Base-by-base conservation (phyloP, 164 flowering plant species). In the Aristolochia californica region DNA sequence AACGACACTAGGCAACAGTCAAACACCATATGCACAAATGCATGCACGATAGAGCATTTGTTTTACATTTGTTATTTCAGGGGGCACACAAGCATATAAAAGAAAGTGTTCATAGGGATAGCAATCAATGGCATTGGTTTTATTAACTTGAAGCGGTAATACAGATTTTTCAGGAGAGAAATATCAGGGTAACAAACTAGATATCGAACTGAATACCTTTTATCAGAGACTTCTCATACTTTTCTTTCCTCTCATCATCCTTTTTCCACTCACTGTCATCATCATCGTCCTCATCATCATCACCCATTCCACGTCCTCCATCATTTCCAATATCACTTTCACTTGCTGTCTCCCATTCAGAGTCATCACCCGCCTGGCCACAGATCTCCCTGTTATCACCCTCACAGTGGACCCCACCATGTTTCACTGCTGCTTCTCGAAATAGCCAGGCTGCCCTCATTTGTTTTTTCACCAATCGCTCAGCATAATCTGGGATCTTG, bases 371-470 rank as follows among this genome's bases (percentile, higher is more conserved):
- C 24, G 83, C 88, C 48, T 77, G 87, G 27, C 88, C 91, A 72
- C 80, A 83, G 17, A 74, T 43, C 40, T 80, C 90, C 53, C 83
- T 80, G 25, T 67, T 71, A 56, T 76, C 87, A 63, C 82, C 94
- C 67, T 85, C 94, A 62, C 84, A 62, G 43, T 77, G 81, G 1
- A 85, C 80, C 4, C 83, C 86, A 7, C 99, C 99, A 75, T 85
- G 97, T 57, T 87, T 89, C 26, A 78, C 49, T 40, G 99, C 84
- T 34, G 99, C 96, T 48, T 90, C 99, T 54, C 87, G 77, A 76
- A 94, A 94, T 49, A 94, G 70, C 99, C 99, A 94, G 63, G 99
- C 96, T 25, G 95, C 93, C 51, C 96, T 79, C 99, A 94, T 94
- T 66, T 94, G 97, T 78, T 90, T 89, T 75, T 84, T 87, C n/a